Conservation (phyloP, 805 yeast genomes). For the Kodamaea fukazawae region DNA sequence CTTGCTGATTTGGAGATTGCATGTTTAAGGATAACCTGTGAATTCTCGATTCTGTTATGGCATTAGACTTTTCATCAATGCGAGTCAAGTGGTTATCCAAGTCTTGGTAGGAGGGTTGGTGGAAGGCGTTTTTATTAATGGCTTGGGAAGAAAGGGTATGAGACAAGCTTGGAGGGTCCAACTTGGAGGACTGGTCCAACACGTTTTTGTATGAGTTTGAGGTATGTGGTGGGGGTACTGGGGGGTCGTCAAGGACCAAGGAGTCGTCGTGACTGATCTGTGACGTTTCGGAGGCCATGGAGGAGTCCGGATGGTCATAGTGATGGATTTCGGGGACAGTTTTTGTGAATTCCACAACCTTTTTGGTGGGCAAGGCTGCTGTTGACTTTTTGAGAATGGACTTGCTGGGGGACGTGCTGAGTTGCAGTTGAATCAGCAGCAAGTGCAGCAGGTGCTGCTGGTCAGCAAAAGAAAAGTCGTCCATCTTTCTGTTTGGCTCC, state of each 20-base stretch:
- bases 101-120: constrained; percentile 15
- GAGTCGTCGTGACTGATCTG: constrained; percentile 1
- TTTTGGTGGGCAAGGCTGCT: constrained; percentile 26
- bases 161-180: too few species aligned
- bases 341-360: constrained; percentile 37
- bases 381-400: constrained; percentile 35
- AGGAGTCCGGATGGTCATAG: constrained; percentile 17
- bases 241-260: constrained; percentile 16
- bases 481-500: constrained; percentile 12
- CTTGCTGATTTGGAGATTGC: constrained; percentile 15
- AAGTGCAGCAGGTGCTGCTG: constrained; percentile 9
- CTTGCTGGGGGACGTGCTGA: constrained; percentile 32
- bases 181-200: background rate
- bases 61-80: constrained; percentile 24
- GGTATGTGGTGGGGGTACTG: constrained; percentile 26
- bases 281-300: constrained; percentile 4
- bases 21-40: constrained; percentile 33
- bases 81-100: constrained; percentile 36
- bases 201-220: constrained; percentile 9
- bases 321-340: constrained; percentile 32
- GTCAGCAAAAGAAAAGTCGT: constrained; percentile 24
- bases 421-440: background rate
- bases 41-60: constrained; percentile 32
- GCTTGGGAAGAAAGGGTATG: too few species aligned
- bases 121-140: background rate